Percentiles rank a stretch among this genome's conserved stretches.
Evolutionary conservation across 176 grass and related monocot genomes (phyloP).

Genomic region (Urochloa ruziziensis): DNA sequence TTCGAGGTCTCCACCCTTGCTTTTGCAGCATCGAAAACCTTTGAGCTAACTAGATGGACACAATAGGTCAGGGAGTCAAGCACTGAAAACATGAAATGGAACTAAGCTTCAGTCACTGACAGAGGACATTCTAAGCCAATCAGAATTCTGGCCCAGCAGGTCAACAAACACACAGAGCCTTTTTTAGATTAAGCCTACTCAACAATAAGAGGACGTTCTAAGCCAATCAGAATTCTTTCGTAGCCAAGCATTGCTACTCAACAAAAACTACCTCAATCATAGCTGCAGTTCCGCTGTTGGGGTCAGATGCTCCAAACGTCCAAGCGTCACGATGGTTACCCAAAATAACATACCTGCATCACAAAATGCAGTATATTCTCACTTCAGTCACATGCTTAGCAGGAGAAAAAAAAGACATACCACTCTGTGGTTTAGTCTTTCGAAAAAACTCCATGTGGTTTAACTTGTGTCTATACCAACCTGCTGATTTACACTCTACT

Average conservation of each 20-base stretch:
- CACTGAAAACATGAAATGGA: not conserved
- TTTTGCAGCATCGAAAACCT: constrained; percentile 78
- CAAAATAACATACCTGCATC: constrained; percentile 70
- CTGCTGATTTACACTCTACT: not conserved
- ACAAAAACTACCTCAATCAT: constrained; percentile 72
- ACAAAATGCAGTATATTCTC: not conserved
- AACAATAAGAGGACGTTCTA: not conserved
- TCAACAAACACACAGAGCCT: not conserved
- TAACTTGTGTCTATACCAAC: not conserved
- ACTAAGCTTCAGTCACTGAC: not conserved
- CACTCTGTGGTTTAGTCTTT: no score
- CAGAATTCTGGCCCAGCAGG: not conserved
- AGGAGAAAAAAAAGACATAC: not conserved
- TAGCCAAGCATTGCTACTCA: no score
- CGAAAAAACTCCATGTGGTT: no score
- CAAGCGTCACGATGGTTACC: constrained; percentile 96
- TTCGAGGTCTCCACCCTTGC: constrained; percentile 78
- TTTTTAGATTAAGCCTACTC: no score
- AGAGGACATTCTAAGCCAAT: not conserved
- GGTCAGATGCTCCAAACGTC: constrained; percentile 87
- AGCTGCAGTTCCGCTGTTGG: constrained; percentile 87
- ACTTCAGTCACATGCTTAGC: not conserved
- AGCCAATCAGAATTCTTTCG: no score
- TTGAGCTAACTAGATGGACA: constrained; percentile 80
- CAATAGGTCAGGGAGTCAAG: not conserved